Conservation (phyloP, 2,329 filamentous ascomycete genomes). For the Diaporthe caulivora region DNA sequence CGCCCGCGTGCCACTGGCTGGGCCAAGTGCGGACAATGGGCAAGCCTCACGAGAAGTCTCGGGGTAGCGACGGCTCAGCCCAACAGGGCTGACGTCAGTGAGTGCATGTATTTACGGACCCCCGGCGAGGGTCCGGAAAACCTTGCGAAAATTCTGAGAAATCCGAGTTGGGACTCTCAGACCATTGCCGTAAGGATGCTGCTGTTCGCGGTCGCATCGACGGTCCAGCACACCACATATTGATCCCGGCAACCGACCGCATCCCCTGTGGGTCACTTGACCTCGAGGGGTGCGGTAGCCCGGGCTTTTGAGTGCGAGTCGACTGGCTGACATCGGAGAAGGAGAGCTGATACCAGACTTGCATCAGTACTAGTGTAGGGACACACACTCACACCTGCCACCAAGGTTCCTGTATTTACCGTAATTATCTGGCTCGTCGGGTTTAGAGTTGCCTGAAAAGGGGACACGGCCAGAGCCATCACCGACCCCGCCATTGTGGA, state of each 20-base stretch:
- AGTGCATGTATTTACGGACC: constrained; percentile 5
- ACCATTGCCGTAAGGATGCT: no score
- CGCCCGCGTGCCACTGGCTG: background rate
- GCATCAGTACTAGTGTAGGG: background rate
- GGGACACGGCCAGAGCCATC: background rate
- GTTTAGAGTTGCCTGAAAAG: background rate
- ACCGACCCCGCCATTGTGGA: constrained; percentile 26
- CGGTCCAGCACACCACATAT: background rate
- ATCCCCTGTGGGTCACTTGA: constrained; percentile 23
- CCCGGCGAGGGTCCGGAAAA: constrained; percentile 26
- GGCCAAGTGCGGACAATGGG: background rate
- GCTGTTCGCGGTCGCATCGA: background rate
- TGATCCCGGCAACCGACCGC: constrained; percentile 16
- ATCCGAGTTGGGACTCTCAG: background rate
- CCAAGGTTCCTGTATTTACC: no score
- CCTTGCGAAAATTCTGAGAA: constrained; percentile 25
- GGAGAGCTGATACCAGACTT: background rate
- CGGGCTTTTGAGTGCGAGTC: background rate
- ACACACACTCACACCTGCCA: background rate
- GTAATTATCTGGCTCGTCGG: background rate
- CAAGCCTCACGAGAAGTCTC: background rate
- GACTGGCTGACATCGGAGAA: background rate
- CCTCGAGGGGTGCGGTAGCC: background rate
- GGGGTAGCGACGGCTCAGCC: constrained; percentile 8
- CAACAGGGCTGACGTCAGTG: constrained; percentile 18